Base-by-base conservation (phyloP, 257 asterid genomes). In the Petrea volubilis region DNA sequence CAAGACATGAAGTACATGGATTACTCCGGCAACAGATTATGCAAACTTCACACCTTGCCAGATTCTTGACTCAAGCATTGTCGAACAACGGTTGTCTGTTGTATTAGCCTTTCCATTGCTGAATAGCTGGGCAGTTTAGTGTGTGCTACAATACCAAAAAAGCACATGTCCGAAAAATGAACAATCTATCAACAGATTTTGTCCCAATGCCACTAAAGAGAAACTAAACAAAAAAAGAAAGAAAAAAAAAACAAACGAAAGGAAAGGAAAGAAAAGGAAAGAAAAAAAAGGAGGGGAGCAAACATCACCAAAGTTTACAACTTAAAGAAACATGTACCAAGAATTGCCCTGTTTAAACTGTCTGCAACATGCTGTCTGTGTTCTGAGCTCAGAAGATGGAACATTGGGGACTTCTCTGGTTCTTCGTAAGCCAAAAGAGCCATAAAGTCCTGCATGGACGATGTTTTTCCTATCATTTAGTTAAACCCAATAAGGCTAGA, bases 331-430 rank as follows among this genome's bases (percentile, higher is more conserved):
- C 17, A 70, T 40, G 46, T 80, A 93, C 97, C 97, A 47, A 94
- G 95, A 68, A 94, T 79, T 46, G 95, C 95, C 72, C 93, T 78
- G 87, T 94, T 94, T 77, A 94, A 84, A 85, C 82, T 77, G 70
- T 91, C 97, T 5, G 95, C 96, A 79, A 94, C 93, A n/a, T 79
- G 51, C 64, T 94, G 92, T 59, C 92, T 83, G 78, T 87, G 89
- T 67, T 94, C 97, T 34, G 78, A 67, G 85, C 95, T 81, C 67
- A 91, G 76, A 43, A 91, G 90, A 82, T 91, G 93, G 81, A 91
- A 88, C 97, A 94, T 84, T 24, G 97, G 97, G 25, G 96, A 89
- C 75, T 86, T 94, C 79, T 89, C 93, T 55, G 99, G 98, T 55
- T 93, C 97, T n/a, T 81, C 94, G 61, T 88, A 93, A 25, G 97